These are phyloP conservation scores for Diaporthe helianthi DNA, from an alignment of 2,329 filamentous ascomycete genomes.

Conservation along the genomic window DNA sequence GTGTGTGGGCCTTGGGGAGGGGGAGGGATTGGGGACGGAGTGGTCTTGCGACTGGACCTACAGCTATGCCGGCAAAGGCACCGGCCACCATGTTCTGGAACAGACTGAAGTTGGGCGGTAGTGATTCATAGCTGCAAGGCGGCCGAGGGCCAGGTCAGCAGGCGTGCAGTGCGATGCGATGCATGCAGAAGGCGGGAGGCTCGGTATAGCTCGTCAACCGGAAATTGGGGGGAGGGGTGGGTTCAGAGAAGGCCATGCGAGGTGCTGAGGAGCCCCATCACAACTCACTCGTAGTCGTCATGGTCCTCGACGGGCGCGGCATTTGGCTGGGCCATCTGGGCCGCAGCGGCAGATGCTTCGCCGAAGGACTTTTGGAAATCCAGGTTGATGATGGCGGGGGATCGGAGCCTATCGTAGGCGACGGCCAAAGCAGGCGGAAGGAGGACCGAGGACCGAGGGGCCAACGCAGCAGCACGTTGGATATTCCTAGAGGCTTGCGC, in stretches of 20 bases:
- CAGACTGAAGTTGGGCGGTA: constrained; percentile 93
- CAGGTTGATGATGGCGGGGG: constrained; percentile 59
- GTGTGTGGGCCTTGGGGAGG: too few species aligned
- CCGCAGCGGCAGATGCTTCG: constrained; percentile 71
- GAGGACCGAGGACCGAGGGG: neutral
- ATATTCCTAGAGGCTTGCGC: neutral
- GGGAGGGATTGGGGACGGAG: neutral
- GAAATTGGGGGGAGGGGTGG: too few species aligned
- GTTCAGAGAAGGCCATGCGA: neutral
- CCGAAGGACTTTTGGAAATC: constrained; percentile 68
- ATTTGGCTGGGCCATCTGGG: constrained; percentile 73
- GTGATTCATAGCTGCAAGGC: constrained; percentile 77
- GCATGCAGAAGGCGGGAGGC: neutral
- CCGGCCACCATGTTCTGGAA: constrained; percentile 94
- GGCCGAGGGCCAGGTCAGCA: constrained; percentile 35
- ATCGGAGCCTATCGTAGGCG: constrained; percentile 34
- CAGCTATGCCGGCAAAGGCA: constrained; percentile 95
- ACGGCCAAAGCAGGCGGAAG: constrained; percentile 17
- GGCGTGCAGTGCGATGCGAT: neutral
- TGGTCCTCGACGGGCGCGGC: constrained; percentile 66
- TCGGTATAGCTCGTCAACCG: neutral
- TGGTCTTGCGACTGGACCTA: constrained; percentile 53
- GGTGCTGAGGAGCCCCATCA: neutral
- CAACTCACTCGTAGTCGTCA: constrained; percentile 64
- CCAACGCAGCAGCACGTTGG: neutral